Evolutionary conservation across 495 filamentous ascomycete species (phyloP).

Genomic region (Astrothelium macrocarpum): DNA sequence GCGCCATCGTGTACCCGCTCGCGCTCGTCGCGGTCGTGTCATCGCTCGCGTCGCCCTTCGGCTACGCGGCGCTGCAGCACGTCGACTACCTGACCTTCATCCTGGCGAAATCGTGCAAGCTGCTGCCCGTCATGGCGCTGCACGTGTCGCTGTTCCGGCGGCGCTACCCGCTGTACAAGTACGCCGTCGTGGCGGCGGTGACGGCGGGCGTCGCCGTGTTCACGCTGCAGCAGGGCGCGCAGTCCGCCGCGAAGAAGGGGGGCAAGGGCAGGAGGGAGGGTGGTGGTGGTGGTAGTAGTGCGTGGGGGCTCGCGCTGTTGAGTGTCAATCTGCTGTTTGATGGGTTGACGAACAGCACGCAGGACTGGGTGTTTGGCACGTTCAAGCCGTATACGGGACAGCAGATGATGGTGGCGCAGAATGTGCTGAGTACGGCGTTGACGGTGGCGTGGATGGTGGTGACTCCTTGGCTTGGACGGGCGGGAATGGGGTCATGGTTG

Average conservation of each 20-base stretch:
- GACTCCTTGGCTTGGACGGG: conserved; percentile 64
- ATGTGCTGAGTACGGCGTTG: conserved; percentile 66
- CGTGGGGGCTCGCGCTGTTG: conserved; percentile 75
- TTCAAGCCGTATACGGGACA: conserved; percentile 75
- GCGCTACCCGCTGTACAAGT: conserved; percentile 91
- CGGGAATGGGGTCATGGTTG: conserved; percentile 54
- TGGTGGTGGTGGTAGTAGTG: conserved; percentile 42
- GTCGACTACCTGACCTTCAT: conserved; percentile 99
- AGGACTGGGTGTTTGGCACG: conserved; percentile 83
- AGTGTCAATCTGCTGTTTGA: conserved; percentile 92
- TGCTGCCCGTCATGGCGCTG: conserved; percentile 93
- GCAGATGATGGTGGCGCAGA: conserved; percentile 99
- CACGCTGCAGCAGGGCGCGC: conserved; percentile 71
- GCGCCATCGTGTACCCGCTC: conserved; percentile 64
- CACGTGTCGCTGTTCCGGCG: conserved; percentile 88
- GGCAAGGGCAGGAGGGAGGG: conserved; percentile 26
- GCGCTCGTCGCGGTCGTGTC: conserved; percentile 77
- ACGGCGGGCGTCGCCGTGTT: conserved; percentile 91
- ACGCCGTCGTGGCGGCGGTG: conserved; percentile 80
- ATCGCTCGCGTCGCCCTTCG: conserved; percentile 85
- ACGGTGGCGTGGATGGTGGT: conserved; percentile 67
- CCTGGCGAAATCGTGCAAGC: conserved; percentile 94
- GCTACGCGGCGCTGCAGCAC: conserved; percentile 84
- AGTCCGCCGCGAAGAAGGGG: conserved; percentile 56
- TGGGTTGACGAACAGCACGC: conserved; percentile 89